phyloP scores from a whole-genome alignment of 805 yeast genomes.

The Candida sithepensis region DNA sequence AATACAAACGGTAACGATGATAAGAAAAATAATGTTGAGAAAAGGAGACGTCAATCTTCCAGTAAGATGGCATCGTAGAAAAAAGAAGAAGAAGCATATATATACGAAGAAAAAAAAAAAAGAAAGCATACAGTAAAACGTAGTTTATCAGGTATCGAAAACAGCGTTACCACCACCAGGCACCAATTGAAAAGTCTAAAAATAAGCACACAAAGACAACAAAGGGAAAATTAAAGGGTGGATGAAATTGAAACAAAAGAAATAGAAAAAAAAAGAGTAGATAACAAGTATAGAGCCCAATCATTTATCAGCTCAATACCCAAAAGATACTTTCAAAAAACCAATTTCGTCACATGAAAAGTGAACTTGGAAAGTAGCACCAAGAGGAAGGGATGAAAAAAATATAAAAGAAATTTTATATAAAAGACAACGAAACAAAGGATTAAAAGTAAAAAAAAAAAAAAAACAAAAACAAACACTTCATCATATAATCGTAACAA shows the following conservation, averaged over 20 bases:
- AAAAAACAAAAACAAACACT: background rate
- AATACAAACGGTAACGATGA: background rate
- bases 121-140: background rate
- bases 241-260: background rate
- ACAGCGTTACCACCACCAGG: background rate
- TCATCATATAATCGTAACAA: slow-evolving; percentile 1
- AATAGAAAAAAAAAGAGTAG: background rate
- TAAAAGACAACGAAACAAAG: slow-evolving; percentile 1
- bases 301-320: background rate
- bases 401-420: background rate
- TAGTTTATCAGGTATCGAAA: background rate
- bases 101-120: too few species aligned
- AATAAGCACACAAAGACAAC: background rate
- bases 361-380: background rate
- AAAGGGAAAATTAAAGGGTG: background rate
- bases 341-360: background rate
- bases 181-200: background rate
- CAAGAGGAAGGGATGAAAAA: background rate
- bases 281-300: background rate
- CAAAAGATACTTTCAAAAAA: background rate
- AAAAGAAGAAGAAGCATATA: too few species aligned
- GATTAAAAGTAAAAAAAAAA: too few species aligned
- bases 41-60: too few species aligned
- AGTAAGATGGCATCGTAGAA: too few species aligned
- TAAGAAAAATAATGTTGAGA: background rate